Evolutionary conservation across 2,329 filamentous ascomycete genomes (phyloP).

Genomic region (Zarea fungicola): DNA sequence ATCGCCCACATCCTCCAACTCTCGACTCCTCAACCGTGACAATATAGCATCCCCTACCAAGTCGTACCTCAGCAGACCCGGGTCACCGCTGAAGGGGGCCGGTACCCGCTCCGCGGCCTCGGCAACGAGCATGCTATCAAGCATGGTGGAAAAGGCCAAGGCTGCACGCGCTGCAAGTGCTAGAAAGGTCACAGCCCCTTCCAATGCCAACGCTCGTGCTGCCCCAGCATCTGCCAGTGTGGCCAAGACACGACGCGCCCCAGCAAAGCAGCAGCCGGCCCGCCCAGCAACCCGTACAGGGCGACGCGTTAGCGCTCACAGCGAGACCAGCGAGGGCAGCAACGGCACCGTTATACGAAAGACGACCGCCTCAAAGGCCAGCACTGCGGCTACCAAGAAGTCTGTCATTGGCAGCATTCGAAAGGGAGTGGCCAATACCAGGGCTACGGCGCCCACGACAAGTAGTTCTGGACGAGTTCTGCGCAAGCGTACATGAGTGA

Average conservation of each 20-base stretch:
- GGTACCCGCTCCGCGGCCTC: conserved; percentile 34
- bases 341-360: conserved; percentile 61
- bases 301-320: conserved; percentile 52
- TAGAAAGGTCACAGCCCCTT: conserved; percentile 42
- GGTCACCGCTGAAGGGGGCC: conserved; percentile 56
- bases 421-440: conserved; percentile 43
- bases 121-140: conserved; percentile 44
- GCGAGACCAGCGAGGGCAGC: conserved; percentile 60
- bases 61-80: conserved; percentile 51
- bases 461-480: conserved; percentile 48
- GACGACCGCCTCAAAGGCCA: conserved; percentile 31
- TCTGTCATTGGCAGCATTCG: conserved; percentile 51
- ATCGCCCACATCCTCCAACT: conserved; percentile 79
- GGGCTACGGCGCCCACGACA: conserved; percentile 35
- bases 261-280: conserved; percentile 29
- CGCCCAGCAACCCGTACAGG: conserved; percentile 41
- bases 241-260: conserved; percentile 18
- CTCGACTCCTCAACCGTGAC: conserved; percentile 52
- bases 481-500: conserved; percentile 44
- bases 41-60: conserved; percentile 50
- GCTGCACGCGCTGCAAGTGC: conserved; percentile 44
- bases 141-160: conserved; percentile 58
- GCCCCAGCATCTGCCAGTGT: conserved; percentile 32
- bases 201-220: conserved; percentile 35
- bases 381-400: conserved; percentile 39